Percentiles rank a stretch among this genome's conserved stretches.
Conservation (phyloP, 768 basidiomycete species). For the Trametes meyenii region DNA sequence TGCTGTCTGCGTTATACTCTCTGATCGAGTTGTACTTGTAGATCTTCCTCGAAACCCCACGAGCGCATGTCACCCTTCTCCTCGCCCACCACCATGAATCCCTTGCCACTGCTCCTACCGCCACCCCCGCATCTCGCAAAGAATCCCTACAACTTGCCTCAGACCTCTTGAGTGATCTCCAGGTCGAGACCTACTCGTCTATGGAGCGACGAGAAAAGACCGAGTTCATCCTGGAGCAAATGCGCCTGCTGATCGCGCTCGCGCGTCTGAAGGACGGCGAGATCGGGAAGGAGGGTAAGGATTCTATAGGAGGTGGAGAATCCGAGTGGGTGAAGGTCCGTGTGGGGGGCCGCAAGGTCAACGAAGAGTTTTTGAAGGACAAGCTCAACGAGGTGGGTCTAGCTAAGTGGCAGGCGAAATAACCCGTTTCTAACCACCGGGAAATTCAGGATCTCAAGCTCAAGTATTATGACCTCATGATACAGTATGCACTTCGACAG, state of each 20-base stretch:
- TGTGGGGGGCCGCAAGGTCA: slow-evolving; percentile 92
- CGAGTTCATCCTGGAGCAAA: slow-evolving; percentile 97
- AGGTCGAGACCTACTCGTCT: slow-evolving; percentile 98
- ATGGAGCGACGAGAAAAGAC: slow-evolving; percentile 99
- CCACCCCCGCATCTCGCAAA: slow-evolving; percentile 43
- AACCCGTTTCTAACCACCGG: neutral
- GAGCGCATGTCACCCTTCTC: slow-evolving; percentile 89
- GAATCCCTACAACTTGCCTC: slow-evolving; percentile 85
- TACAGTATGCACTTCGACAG: slow-evolving; percentile 87
- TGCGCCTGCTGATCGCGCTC: slow-evolving; percentile 83
- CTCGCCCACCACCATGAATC: slow-evolving; percentile 86
- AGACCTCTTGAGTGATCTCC: slow-evolving; percentile 90
- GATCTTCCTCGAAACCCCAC: slow-evolving; percentile 96
- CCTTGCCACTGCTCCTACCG: slow-evolving; percentile 51
- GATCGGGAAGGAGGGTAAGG: slow-evolving; percentile 55
- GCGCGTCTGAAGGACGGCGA: slow-evolving; percentile 77
- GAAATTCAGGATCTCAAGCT: slow-evolving; percentile 83
- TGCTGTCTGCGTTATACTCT: neutral
- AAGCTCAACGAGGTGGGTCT: slow-evolving; percentile 79
- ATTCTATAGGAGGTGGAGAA: slow-evolving; percentile 69
- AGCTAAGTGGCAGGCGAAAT: neutral
- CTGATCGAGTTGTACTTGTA: slow-evolving; percentile 33
- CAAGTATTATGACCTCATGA: slow-evolving; percentile 96
- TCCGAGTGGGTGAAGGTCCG: slow-evolving; percentile 92
- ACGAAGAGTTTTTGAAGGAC: slow-evolving; percentile 89